These are phyloP conservation scores for Cytidiella melzeri DNA, from an alignment of 768 basidiomycete genomes.

Conservation along the genomic window DNA sequence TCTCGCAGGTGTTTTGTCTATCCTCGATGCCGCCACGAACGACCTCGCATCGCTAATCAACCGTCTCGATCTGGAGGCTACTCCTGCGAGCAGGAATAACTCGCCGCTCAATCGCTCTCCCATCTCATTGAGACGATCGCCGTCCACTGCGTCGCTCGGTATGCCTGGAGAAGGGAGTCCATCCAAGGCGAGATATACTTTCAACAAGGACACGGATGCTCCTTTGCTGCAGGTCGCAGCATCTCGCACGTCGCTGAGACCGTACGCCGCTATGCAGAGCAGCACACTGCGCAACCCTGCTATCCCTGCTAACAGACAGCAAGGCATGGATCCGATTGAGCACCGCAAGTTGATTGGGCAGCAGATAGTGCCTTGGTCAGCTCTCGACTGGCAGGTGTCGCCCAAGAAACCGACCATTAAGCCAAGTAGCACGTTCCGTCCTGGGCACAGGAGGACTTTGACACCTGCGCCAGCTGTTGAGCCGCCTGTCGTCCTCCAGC, in stretches of 20 bases:
- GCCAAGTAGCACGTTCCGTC: constrained; percentile 15
- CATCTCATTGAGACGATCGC: neutral
- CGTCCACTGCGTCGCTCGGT: constrained; percentile 6
- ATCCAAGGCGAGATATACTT: constrained; percentile 17
- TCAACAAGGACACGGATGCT: constrained; percentile 5
- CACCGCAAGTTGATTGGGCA: constrained; percentile 31
- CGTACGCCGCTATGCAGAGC: constrained; percentile 31
- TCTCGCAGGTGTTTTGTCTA: constrained; percentile 48
- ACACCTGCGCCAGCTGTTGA: constrained; percentile 57
- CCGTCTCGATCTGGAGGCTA: constrained; percentile 75
- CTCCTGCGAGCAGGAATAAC: constrained; percentile 47
- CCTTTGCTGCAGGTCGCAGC: constrained; percentile 27
- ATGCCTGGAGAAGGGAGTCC: constrained; percentile 26
- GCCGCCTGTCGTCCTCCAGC: constrained; percentile 51
- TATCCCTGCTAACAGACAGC: constrained; percentile 6
- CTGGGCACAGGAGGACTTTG: constrained; percentile 46
- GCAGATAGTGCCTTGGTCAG: constrained; percentile 61
- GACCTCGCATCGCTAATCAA: constrained; percentile 76
- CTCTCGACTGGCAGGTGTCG: constrained; percentile 35
- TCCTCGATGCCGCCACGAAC: constrained; percentile 75
- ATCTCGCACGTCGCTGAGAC: constrained; percentile 43
- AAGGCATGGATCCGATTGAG: constrained; percentile 8
- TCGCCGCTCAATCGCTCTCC: constrained; percentile 20
- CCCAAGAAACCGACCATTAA: constrained; percentile 31
- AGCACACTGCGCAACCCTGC: constrained; percentile 5